Evolutionary conservation across 192 early-diverging fungal species (phyloP).

Genomic region (Rhizophagus prolifer): DNA sequence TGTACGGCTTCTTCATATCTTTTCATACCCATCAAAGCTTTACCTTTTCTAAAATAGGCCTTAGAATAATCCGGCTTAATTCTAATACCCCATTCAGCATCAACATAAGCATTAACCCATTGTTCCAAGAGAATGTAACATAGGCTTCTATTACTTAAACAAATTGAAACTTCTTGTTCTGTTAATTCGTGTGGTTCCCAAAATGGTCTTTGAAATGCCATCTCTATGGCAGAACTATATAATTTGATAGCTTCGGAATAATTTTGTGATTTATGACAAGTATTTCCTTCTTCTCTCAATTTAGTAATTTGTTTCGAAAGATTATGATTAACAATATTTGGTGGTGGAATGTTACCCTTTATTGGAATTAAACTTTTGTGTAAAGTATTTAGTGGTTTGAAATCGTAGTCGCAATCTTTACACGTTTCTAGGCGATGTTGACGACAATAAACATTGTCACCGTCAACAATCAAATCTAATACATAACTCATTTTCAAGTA

Average conservation of each 20-base stretch:
- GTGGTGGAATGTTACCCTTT: constrained; percentile 65
- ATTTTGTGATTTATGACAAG: constrained; percentile 76
- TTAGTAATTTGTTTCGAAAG: constrained; percentile 55
- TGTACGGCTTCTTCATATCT: constrained; percentile 77
- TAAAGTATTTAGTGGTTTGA: constrained; percentile 63
- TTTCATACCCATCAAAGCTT: constrained; percentile 81
- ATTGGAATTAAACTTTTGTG: constrained; percentile 60
- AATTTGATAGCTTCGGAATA: constrained; percentile 79
- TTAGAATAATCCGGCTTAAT: constrained; percentile 73
- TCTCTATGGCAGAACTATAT: constrained; percentile 86
- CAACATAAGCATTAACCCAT: constrained; percentile 69
- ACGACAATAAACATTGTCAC: constrained; percentile 61
- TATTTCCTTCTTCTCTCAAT: constrained; percentile 81
- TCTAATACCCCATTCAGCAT: constrained; percentile 66
- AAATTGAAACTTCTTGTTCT: constrained; percentile 63
- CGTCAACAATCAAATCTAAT: neutral
- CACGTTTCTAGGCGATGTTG: constrained; percentile 64
- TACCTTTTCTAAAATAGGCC: constrained; percentile 77
- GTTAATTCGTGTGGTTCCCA: constrained; percentile 71
- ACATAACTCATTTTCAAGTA: neutral
- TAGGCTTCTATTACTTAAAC: constrained; percentile 67
- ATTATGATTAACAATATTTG: constrained; percentile 56
- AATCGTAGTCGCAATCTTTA: constrained; percentile 59
- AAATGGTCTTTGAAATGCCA: constrained; percentile 68
- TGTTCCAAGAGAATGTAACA: constrained; percentile 63